phyloP scores from a whole-genome alignment of 2,329 filamentous ascomycete genomes.

The Diaporthe ilicicola region DNA sequence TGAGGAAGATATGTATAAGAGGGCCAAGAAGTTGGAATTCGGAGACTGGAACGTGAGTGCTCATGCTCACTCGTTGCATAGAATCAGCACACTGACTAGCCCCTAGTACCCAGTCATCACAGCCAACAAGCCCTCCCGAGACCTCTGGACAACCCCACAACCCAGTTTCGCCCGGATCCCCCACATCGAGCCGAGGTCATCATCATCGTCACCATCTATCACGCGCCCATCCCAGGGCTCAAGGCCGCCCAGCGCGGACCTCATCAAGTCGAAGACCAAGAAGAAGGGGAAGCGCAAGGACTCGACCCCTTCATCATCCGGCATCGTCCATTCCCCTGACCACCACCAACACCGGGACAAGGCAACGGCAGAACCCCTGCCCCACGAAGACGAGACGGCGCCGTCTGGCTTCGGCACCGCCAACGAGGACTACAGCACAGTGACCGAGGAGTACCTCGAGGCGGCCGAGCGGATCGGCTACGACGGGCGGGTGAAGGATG shows the following conservation, averaged over 20 bases:
- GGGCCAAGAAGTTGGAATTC: slow-evolving; percentile 77
- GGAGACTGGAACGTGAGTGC: slow-evolving; percentile 91
- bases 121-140: slow-evolving; percentile 74
- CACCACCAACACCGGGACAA: slow-evolving; percentile 22
- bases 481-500: slow-evolving; percentile 30
- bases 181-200: slow-evolving; percentile 47
- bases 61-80: slow-evolving; percentile 39
- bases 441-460: slow-evolving; percentile 33
- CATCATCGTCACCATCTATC: slow-evolving; percentile 28
- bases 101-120: slow-evolving; percentile 87
- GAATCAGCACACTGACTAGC: slow-evolving; percentile 44
- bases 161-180: slow-evolving; percentile 47
- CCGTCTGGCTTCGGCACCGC: slow-evolving; percentile 36
- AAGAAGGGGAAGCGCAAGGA: slow-evolving; percentile 44
- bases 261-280: slow-evolving; percentile 41
- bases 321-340: slow-evolving; percentile 27
- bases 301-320: slow-evolving; percentile 32
- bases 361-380: slow-evolving; percentile 32
- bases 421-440: slow-evolving; percentile 33
- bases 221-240: background rate
- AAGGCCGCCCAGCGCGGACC: slow-evolving; percentile 37
- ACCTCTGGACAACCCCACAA: slow-evolving; percentile 60
- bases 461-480: slow-evolving; percentile 38
- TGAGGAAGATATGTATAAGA: slow-evolving; percentile 76
- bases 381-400: slow-evolving; percentile 41